Evolutionary conservation across 768 basidiomycete species (phyloP), one percentile per base, ranked within the genome.

Genomic region (Rickenella mellea): DNA sequence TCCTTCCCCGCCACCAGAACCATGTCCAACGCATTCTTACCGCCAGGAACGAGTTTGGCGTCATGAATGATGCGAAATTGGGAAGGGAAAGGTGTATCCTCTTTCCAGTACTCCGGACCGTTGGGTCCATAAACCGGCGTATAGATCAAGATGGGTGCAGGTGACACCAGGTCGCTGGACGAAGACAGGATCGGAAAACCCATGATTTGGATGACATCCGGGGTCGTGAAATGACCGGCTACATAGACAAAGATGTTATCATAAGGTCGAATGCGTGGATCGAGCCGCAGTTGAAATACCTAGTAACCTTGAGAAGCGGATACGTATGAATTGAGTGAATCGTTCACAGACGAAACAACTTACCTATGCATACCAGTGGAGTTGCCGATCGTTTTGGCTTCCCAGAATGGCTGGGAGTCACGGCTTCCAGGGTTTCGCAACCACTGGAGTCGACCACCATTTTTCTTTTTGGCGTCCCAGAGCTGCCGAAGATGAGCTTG

Each of bases 351-450:
- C n/a, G n/a, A n/a, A n/a, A n/a, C n/a, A n/a, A n/a, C n/a, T n/a
- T n/a, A n/a, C n/a, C n/a, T n/a, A 12, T 53, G 50, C 50, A 51
- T 53, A 14, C 48, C 50, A 12, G 52, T 42, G 9, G 41, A 40
- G 37, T 43, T 28, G 5, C 52, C 52, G 15, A 51, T 51, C 15
- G 31, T 27, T 15, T 30, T 44, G 2, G 7, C 14, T 14, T n/a
- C 37, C 52, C 52, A 51, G 14, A 37, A 2, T 2, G 11, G 22
- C n/a, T n/a, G n/a, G n/a, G n/a, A n/a, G 12, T 28, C 21, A 9
- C 3, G 24, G 26, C 40, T 35, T 11, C 50, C 48, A 2, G 42
- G 36, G 28, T 51, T 51, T 31, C 39, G 30, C 5, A 51, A 40
- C 50, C 50, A 51, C n/a, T 33, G 41, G 22, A 51, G 39, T 14